Evolutionary conservation across 345 rosid species (phyloP).

Genomic region (Citrus australasica): DNA sequence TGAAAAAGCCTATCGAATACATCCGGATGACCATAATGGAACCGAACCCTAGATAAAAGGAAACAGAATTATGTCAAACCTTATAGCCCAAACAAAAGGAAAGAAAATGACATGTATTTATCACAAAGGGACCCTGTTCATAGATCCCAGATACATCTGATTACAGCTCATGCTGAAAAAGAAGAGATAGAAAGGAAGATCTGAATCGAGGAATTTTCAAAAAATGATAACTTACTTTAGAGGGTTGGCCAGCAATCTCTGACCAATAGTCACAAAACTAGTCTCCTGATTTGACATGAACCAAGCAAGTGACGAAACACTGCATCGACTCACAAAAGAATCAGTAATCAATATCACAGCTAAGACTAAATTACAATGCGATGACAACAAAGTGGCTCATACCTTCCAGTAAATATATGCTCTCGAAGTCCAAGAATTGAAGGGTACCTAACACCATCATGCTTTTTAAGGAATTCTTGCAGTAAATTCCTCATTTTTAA

Average conservation of each 20-base stretch:
- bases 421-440: slow-evolving; percentile 98
- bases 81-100: neutral
- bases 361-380: slow-evolving; percentile 4
- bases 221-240: slow-evolving; percentile 59
- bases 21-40: slow-evolving; percentile 99
- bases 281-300: slow-evolving; percentile 99
- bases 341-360: neutral
- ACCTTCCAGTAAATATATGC: slow-evolving; percentile 99
- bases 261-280: slow-evolving; percentile 98
- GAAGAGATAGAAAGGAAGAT: neutral
- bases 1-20: slow-evolving; percentile 98
- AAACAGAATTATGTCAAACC: neutral
- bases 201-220: neutral
- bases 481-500: slow-evolving; percentile 95
- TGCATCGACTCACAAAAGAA: slow-evolving; percentile 33
- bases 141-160: neutral
- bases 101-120: neutral
- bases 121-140: neutral
- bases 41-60: slow-evolving; percentile 71
- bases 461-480: slow-evolving; percentile 90
- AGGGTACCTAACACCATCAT: slow-evolving; percentile 89
- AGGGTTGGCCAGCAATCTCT: slow-evolving; percentile 93
- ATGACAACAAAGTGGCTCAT: slow-evolving; percentile 8
- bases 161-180: neutral
- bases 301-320: slow-evolving; percentile 99